Conservation (phyloP, 495 filamentous ascomycete genomes). For the Bombardia bombarda region DNA sequence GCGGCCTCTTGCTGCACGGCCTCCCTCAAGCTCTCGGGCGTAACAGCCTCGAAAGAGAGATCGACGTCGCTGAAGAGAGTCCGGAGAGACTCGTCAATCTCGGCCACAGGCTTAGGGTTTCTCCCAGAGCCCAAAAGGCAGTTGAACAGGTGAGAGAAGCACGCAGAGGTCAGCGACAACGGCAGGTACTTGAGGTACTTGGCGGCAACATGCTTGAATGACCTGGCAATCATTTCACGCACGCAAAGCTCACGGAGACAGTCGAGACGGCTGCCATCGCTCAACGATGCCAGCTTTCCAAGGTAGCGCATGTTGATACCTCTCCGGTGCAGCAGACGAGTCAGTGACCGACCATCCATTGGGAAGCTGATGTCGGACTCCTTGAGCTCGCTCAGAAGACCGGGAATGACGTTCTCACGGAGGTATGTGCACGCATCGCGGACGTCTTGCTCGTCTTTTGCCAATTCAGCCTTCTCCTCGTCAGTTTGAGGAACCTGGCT, state of each 20-base stretch:
- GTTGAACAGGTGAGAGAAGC: slow-evolving; percentile 84
- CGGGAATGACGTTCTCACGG: slow-evolving; percentile 62
- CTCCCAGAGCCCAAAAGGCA: slow-evolving; percentile 76
- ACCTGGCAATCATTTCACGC: slow-evolving; percentile 89
- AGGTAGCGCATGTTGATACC: slow-evolving; percentile 97
- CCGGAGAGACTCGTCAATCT: slow-evolving; percentile 66
- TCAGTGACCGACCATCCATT: slow-evolving; percentile 92
- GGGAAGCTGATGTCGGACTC: slow-evolving; percentile 94
- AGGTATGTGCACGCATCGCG: slow-evolving; percentile 75
- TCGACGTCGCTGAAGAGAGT: slow-evolving; percentile 76
- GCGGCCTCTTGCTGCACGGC: slow-evolving; percentile 66
- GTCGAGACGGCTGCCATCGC: slow-evolving; percentile 61
- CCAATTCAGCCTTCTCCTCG: slow-evolving; percentile 79
- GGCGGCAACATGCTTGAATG: slow-evolving; percentile 87
- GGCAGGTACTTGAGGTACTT: slow-evolving; percentile 75
- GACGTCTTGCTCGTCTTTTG: slow-evolving; percentile 82
- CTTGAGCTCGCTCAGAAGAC: slow-evolving; percentile 69
- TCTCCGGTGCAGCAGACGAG: slow-evolving; percentile 85
- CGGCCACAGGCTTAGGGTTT: slow-evolving; percentile 66
- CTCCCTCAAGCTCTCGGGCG: slow-evolving; percentile 57
- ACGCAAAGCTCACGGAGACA: slow-evolving; percentile 67
- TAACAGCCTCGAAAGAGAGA: slow-evolving; percentile 68
- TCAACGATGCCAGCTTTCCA: slow-evolving; percentile 66
- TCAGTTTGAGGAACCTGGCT: slow-evolving; percentile 85
- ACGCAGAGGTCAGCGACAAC: slow-evolving; percentile 62